Base-by-base conservation (phyloP, 768 basidiomycete genomes). In the Tricholoma saponaceum region DNA sequence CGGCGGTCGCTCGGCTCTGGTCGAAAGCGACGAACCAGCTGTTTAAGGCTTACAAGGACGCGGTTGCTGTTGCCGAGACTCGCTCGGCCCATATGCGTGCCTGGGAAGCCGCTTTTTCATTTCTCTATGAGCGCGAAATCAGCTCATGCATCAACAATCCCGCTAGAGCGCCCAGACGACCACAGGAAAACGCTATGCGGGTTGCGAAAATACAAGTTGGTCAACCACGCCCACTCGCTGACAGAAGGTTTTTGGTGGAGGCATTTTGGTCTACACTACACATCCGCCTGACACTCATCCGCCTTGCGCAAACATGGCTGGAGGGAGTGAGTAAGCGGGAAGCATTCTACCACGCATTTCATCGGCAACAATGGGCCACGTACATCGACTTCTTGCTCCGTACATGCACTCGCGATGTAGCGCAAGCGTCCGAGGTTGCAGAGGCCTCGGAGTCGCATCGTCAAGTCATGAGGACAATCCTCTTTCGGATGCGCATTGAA, bases 81-180 rank as follows among this genome's bases (percentile, higher is more conserved):
- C 82, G 83, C 5, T 80, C 81, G 10, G 78, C 86, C 0, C 85
- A 89, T 60, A 70, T 70, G 6, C 68, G 77, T 28, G 86, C 86
- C 1, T 88, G 83, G 79, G 80, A 89, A 54, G 78, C 83, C 0
- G 81, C 86, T 0, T 75, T 83, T 59, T 75, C 84, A 0, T 79
- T 69, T 56, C 69, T 87, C 4, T 80, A 79, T 55, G 71, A 77
- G 39, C 67, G 72, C 51, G 84, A 86, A 66, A 64, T 84, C 65
- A 65, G 73, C 0, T 53, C 57, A 3, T 65, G 67, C 13, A 44
- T 64, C 3, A 57, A 61, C 3, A 64, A 82, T 58, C 76, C 74
- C 1, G 47, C 60, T 0, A 66, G 51, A 13, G 70, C 74, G 5
- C 77, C 81, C 2, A 66, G 73, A 33, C 64, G 72, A 18, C 84